phyloP scores from a whole-genome alignment of 345 rosid species.

The Excoecaria agallocha region DNA sequence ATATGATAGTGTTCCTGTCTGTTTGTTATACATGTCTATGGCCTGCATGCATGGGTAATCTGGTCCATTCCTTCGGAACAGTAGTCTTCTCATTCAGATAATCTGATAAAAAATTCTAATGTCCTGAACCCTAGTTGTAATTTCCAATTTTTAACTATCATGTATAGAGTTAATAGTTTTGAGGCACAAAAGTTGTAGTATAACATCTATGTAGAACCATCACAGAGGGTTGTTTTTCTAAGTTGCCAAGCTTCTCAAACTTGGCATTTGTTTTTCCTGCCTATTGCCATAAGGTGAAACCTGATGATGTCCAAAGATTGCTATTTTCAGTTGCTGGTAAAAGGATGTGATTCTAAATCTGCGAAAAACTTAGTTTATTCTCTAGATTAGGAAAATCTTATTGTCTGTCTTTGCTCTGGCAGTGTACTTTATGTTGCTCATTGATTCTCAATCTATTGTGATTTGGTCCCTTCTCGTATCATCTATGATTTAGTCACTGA shows the following conservation, averaged over 20 bases:
- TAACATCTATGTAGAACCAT: too few species aligned
- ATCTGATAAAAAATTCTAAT: not conserved
- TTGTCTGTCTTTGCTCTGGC: too few species aligned
- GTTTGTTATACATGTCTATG: not conserved
- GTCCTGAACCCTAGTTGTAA: not conserved
- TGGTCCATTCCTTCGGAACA: not conserved
- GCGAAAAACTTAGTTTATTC: not conserved
- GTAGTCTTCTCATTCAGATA: not conserved
- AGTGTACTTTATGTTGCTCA: not conserved
- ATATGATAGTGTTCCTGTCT: not conserved
- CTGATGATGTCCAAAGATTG: not conserved
- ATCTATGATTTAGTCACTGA: not conserved
- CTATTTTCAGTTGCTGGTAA: not conserved
- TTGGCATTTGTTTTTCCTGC: not conserved
- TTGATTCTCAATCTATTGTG: not conserved
- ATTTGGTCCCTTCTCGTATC: not conserved
- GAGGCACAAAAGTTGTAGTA: not conserved
- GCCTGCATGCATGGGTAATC: not conserved
- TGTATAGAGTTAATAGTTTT: not conserved
- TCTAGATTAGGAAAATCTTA: not conserved
- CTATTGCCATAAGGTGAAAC: not conserved
- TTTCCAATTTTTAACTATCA: not conserved
- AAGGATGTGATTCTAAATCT: not conserved
- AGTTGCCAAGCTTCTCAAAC: not conserved
- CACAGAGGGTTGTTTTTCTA: not conserved